Evolutionary conservation across 2,329 filamentous ascomycete species (phyloP).

Genomic region (Ophidiomyces ophidiicola): DNA sequence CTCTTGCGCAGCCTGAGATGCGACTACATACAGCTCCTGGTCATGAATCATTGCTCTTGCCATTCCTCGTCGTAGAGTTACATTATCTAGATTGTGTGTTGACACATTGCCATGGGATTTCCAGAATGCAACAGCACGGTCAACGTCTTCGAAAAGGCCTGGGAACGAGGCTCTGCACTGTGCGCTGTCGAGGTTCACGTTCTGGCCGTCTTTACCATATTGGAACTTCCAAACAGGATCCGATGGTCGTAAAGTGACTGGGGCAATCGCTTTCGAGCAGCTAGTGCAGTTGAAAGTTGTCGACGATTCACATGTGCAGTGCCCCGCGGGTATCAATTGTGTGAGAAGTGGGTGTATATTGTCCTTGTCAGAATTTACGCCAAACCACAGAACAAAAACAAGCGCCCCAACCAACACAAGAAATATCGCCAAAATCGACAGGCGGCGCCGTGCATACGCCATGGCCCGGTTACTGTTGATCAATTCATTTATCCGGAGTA

Average conservation of each 20-base stretch:
- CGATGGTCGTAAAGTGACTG: slow-evolving; percentile 10
- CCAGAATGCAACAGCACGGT: slow-evolving; percentile 25
- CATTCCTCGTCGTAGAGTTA: slow-evolving; percentile 25
- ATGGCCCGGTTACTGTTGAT: too few relatives aligned
- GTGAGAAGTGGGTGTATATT: slow-evolving; percentile 28
- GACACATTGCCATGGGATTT: slow-evolving; percentile 19
- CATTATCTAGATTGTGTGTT: slow-evolving; percentile 21
- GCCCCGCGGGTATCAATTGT: slow-evolving; percentile 30
- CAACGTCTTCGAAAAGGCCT: slow-evolving; percentile 27
- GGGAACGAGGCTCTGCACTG: slow-evolving; percentile 28
- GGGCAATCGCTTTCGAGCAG: too few relatives aligned
- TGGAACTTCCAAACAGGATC: slow-evolving; percentile 23
- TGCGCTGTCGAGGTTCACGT: slow-evolving; percentile 20
- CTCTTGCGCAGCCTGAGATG: slow-evolving; percentile 23
- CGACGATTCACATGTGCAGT: slow-evolving; percentile 29
- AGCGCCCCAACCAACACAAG: too few relatives aligned
- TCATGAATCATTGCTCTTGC: slow-evolving; percentile 24
- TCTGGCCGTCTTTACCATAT: slow-evolving; percentile 24
- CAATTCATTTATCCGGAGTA: too few relatives aligned
- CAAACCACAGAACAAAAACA: slow-evolving; percentile 17
- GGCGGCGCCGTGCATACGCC: too few relatives aligned
- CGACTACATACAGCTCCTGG: slow-evolving; percentile 25
- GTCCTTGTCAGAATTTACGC: slow-evolving; percentile 28
- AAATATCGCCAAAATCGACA: too few relatives aligned
- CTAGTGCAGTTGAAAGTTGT: slow-evolving; percentile 30